Conservation (phyloP, 768 basidiomycete genomes). For the Mycena belliarum region DNA sequence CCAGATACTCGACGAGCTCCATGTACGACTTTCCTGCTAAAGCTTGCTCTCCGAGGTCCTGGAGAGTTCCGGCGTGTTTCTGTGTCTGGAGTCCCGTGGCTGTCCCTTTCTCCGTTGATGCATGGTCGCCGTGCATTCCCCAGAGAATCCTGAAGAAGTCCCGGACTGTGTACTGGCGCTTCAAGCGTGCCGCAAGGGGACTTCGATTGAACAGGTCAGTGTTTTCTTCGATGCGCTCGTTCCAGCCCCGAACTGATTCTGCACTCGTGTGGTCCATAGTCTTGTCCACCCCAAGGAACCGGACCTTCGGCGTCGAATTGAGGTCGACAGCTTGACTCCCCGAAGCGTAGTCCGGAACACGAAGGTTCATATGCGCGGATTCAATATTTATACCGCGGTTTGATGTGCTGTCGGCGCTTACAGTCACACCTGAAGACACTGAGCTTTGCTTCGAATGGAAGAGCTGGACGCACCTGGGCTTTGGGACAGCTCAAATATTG, state of each 20-base stretch:
- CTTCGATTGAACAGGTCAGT: conserved; percentile 1
- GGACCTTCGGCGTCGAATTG: background rate
- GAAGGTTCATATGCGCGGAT: background rate
- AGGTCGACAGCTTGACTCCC: background rate
- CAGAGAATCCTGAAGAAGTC: conserved; percentile 8
- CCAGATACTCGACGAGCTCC: conserved; percentile 23
- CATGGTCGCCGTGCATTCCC: conserved; percentile 31
- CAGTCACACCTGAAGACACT: background rate
- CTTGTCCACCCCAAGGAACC: conserved; percentile 3
- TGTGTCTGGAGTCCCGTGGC: conserved; percentile 15
- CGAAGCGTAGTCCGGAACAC: background rate
- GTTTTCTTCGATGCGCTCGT: background rate
- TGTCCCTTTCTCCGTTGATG: conserved; percentile 23
- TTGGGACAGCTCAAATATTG: conserved; percentile 11
- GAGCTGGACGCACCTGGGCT: conserved; percentile 7
- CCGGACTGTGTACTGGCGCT: background rate
- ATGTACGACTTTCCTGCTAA: conserved; percentile 7
- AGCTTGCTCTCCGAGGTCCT: conserved; percentile 21
- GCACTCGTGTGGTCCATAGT: conserved; percentile 4
- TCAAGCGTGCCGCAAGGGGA: background rate
- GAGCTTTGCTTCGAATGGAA: background rate
- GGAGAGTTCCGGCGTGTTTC: conserved; percentile 15
- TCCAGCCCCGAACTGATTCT: background rate
- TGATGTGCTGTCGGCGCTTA: conserved; percentile 9
- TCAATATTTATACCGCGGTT: conserved; percentile 6